Percentiles rank a stretch among this genome's conserved stretches.
Conservation (phyloP, 768 basidiomycete species). For the Hericium erinaceus region DNA sequence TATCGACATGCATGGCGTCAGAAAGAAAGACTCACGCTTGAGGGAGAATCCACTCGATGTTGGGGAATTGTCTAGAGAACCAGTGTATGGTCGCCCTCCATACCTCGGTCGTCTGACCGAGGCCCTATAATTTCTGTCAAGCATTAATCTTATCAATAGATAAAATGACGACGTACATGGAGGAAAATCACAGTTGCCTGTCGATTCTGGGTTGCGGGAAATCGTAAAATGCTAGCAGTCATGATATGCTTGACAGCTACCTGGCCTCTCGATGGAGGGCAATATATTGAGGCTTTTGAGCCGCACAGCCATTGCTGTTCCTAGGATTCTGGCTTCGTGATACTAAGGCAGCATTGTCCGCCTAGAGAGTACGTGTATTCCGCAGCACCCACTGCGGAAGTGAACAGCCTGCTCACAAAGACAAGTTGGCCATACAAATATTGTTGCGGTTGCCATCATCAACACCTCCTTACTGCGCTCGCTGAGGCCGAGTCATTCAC, state of each 20-base stretch:
- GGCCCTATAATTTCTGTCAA: conserved; percentile 20
- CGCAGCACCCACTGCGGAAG: neutral
- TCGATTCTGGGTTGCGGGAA: neutral
- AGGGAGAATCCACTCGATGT: conserved; percentile 34
- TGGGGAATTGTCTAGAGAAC: conserved; percentile 27
- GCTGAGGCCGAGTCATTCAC: no score
- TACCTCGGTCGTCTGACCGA: conserved; percentile 29
- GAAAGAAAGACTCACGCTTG: conserved; percentile 31
- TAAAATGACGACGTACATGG: conserved; percentile 15
- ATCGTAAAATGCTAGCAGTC: conserved; percentile 9
- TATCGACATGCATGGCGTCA: no score
- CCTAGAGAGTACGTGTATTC: conserved; percentile 1
- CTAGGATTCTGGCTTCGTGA: neutral
- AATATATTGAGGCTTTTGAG: conserved; percentile 1
- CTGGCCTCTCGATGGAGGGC: neutral
- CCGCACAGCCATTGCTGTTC: neutral
- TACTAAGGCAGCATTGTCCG: neutral
- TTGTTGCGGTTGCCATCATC: neutral
- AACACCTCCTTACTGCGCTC: no score
- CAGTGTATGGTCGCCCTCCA: conserved; percentile 28
- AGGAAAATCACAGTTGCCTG: conserved; percentile 22
- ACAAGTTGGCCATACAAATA: neutral
- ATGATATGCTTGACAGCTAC: neutral
- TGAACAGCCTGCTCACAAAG: neutral
- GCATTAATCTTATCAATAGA: neutral